These are phyloP conservation scores for Lizanozyma gosingica DNA, from an alignment of 1,139 yeast species.

Conservation along the genomic window DNA sequence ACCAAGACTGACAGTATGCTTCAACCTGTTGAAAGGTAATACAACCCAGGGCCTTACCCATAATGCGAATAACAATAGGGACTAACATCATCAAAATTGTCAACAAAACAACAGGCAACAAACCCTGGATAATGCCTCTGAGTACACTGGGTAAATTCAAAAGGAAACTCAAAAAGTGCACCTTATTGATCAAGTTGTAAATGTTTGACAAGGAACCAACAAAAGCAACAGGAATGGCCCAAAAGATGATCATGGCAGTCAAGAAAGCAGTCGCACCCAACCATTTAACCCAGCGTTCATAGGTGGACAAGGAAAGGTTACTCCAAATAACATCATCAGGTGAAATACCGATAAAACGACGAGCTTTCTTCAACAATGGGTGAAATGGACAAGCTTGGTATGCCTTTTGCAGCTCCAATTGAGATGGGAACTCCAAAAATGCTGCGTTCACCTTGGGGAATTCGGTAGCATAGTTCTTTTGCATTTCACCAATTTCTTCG, in stretches of 20 bases:
- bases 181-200: slow-evolving; percentile 49
- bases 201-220: slow-evolving; percentile 74
- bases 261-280: slow-evolving; percentile 53
- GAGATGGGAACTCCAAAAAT: slow-evolving; percentile 64
- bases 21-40: slow-evolving; percentile 68
- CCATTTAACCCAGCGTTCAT: slow-evolving; percentile 62
- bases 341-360: slow-evolving; percentile 46
- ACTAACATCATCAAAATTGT: slow-evolving; percentile 64
- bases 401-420: slow-evolving; percentile 63
- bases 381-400: slow-evolving; percentile 51
- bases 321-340: slow-evolving; percentile 62
- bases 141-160: slow-evolving; percentile 49
- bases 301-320: slow-evolving; percentile 72
- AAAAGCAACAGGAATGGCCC: slow-evolving; percentile 85
- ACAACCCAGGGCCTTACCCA: slow-evolving; percentile 68
- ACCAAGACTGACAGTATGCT: slow-evolving; percentile 76
- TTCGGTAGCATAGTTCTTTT: slow-evolving; percentile 31
- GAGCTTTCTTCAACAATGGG: slow-evolving; percentile 41
- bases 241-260: slow-evolving; percentile 51
- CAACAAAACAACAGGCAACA: slow-evolving; percentile 61
- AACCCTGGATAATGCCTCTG: slow-evolving; percentile 65
- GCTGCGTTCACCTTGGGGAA: slow-evolving; percentile 46
- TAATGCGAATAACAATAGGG: slow-evolving; percentile 67
- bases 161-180: slow-evolving; percentile 57
- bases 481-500: slow-evolving; percentile 44